Evolutionary conservation across 2,329 filamentous ascomycete genomes (phyloP).

Genomic region (Xylariaceae sp.): DNA sequence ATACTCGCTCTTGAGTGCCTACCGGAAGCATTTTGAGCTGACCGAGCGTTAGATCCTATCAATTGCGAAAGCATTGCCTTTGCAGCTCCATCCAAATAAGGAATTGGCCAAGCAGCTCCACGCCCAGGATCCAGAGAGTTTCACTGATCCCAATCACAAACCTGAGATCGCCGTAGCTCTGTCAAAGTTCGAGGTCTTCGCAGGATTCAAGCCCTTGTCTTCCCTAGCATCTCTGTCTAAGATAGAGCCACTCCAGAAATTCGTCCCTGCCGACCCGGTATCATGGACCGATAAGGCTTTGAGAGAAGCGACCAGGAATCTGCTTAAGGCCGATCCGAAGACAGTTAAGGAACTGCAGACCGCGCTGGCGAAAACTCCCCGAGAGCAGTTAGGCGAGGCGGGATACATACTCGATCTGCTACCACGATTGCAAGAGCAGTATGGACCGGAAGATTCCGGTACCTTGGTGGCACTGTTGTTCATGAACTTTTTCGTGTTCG

Average conservation of each 20-base stretch:
- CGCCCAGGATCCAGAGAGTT: slow-evolving; percentile 60
- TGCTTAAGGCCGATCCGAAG: slow-evolving; percentile 53
- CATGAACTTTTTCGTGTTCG: slow-evolving; percentile 71
- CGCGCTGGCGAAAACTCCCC: slow-evolving; percentile 47
- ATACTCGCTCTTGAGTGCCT: no score
- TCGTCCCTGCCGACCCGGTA: slow-evolving; percentile 33
- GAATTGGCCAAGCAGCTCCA: slow-evolving; percentile 63
- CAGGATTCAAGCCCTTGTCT: slow-evolving; percentile 66
- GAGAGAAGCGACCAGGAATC: slow-evolving; percentile 51
- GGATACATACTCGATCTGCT: slow-evolving; percentile 63
- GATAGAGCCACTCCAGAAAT: slow-evolving; percentile 52
- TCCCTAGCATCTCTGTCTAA: slow-evolving; percentile 59
- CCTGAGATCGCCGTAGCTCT: slow-evolving; percentile 75
- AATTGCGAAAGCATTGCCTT: slow-evolving; percentile 70
- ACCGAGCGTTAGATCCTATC: slow-evolving; percentile 53
- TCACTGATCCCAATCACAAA: slow-evolving; percentile 74
- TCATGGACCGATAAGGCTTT: slow-evolving; percentile 57
- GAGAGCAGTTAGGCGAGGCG: slow-evolving; percentile 47
- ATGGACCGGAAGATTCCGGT: slow-evolving; percentile 62
- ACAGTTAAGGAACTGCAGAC: slow-evolving; percentile 53
- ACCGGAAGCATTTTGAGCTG: no score
- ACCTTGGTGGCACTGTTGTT: slow-evolving; percentile 66
- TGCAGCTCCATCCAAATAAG: slow-evolving; percentile 75
- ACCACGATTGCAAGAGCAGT: slow-evolving; percentile 63
- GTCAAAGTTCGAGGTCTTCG: slow-evolving; percentile 71